Conservation (phyloP, 192 early-diverging fungal genomes). For the Gonapodya sp. region DNA sequence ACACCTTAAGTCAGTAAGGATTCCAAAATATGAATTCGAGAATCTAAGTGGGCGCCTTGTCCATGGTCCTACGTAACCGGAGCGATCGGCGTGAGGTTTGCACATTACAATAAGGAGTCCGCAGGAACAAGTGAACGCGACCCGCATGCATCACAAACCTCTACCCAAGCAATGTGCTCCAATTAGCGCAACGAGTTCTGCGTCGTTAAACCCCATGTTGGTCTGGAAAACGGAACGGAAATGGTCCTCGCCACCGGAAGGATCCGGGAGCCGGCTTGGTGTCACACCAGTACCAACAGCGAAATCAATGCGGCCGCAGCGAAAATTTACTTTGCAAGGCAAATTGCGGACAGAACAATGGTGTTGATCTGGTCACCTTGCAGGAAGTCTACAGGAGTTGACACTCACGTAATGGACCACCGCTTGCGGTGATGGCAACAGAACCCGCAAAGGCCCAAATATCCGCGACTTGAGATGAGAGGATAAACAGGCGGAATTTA, state of each 20-base stretch:
- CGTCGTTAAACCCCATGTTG: slow-evolving; percentile 54
- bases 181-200: slow-evolving; percentile 56
- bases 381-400: too few relatives aligned
- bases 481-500: too few relatives aligned
- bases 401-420: background rate
- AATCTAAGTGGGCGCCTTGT: slow-evolving; percentile 27
- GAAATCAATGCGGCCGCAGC: slow-evolving; percentile 23
- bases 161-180: slow-evolving; percentile 60
- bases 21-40: slow-evolving; percentile 36
- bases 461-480: background rate
- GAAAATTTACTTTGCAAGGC: slow-evolving; percentile 51
- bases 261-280: slow-evolving; percentile 59
- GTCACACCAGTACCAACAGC: slow-evolving; percentile 37
- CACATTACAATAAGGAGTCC: too few relatives aligned
- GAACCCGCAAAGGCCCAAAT: background rate
- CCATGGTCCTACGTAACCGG: slow-evolving; percentile 50
- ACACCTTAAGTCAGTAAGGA: background rate
- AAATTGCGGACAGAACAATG: too few relatives aligned
- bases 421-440: background rate
- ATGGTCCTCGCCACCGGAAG: slow-evolving; percentile 24
- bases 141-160: too few relatives aligned
- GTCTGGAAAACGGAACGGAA: background rate
- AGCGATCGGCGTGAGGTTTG: slow-evolving; percentile 35
- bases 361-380: too few relatives aligned
- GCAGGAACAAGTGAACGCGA: too few relatives aligned